Percentiles rank a stretch among this genome's conserved stretches.
Conservation (phyloP, 345 rosid species). For the Gossypioides kirkii region DNA sequence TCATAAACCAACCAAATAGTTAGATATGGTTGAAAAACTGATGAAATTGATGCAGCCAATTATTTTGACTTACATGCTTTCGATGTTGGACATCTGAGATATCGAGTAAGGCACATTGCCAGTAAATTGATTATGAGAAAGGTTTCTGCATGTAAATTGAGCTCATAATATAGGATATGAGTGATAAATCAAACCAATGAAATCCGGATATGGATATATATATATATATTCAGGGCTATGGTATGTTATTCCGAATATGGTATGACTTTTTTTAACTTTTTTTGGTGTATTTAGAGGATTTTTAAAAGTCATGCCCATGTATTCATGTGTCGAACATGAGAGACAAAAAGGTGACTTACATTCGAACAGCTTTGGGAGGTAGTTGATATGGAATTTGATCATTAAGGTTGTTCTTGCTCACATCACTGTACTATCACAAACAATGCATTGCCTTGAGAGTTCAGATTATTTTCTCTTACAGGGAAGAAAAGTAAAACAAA, state of each 20-base stretch:
- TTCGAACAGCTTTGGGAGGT: conserved; percentile 57
- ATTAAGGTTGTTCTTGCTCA: conserved; percentile 84
- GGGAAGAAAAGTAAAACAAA: background rate
- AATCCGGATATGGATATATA: background rate
- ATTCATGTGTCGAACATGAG: background rate
- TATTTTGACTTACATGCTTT: conserved; percentile 51
- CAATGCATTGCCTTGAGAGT: conserved; percentile 22
- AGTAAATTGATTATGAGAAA: conserved; percentile 63
- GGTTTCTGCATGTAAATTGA: conserved; percentile 55
- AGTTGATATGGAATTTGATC: conserved; percentile 87
- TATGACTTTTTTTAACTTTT: too few species aligned
- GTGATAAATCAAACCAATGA: background rate
- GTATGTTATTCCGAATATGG: background rate
- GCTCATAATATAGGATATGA: conserved; percentile 4
- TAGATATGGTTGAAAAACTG: background rate
- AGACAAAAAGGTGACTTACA: conserved; percentile 42
- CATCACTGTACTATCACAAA: conserved; percentile 65
- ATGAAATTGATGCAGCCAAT: background rate
- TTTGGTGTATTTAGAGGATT: too few species aligned
- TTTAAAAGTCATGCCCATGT: background rate
- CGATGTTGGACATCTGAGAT: conserved; percentile 67
- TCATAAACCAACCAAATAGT: conserved; percentile 21
- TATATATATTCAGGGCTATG: background rate
- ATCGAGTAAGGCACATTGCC: conserved; percentile 85
- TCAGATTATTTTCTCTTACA: conserved; percentile 19